Evolutionary conservation across 1,284 basidiomycete genomes (phyloP), one percentile per base, ranked within the genome.

Genomic region (Ganoderma multipileum): DNA sequence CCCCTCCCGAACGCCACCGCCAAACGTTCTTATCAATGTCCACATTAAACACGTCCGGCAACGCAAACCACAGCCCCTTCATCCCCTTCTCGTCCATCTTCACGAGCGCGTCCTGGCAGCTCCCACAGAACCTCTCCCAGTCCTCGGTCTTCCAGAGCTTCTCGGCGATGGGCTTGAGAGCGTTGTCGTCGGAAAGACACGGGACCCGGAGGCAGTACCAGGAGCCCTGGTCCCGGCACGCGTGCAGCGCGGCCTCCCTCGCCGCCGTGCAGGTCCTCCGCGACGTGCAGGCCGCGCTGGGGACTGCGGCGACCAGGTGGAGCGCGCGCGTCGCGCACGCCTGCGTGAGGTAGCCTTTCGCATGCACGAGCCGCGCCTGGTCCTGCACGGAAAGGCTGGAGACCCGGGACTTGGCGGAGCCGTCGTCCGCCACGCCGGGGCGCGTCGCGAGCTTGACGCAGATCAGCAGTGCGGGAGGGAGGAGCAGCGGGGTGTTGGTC

Each of bases 391-490:
- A 20, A 7, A 57, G 54, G 18, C 16, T 4, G 16, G 28, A 5
- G 30, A 57, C 26, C 1, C 3, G 18, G 20, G 28, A 36, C 12
- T 1, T 3, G 52, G 4, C 28, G 1, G 52, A 5, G 12, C 16
- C 28, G 30, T 20, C 18, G 5, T 20, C 30, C 20, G 33, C 16
- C 12, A 8, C 30, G 0, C 1, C 2, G 30, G 14, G 33, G 7
- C 12, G 2, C 14, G 14, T 36, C 30, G 14, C 18, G 28, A 66
- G 65, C 5, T 44, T 26, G 54, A 38, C 57, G 52, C 62, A 66
- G 20, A 57, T 30, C 38, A 66, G 23, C 20, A 61, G 64, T 11
- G 68, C 68, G 26, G 52, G 39, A 7, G 68, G 68, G 6, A 69
- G 61, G 30, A 69, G 55, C 5, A 36, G 38, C 12, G 39, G 61